These are phyloP conservation scores for Cyberlindnera mycetangii DNA, from an alignment of 805 yeast species.

Conservation along the genomic window DNA sequence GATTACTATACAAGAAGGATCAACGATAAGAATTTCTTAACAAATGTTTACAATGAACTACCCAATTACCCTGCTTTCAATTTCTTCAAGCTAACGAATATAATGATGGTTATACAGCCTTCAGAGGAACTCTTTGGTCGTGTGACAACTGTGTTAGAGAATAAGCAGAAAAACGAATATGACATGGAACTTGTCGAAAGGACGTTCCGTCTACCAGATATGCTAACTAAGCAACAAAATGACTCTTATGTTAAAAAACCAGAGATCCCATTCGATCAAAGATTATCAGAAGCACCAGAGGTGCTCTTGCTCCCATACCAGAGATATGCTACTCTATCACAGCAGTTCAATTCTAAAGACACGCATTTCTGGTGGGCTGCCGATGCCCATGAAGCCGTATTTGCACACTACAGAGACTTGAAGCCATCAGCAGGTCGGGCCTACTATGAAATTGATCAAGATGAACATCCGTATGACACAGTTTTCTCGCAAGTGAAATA, in stretches of 20 bases:
- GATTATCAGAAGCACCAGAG: slow-evolving; percentile 21
- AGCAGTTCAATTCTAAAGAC: slow-evolving; percentile 39
- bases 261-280: slow-evolving; percentile 7
- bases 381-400: slow-evolving; percentile 42
- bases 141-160: slow-evolving; percentile 22
- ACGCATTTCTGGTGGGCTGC: slow-evolving; percentile 40
- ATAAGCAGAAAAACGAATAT: slow-evolving; percentile 37
- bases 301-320: slow-evolving; percentile 47
- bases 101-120: slow-evolving; percentile 62
- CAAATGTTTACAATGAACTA: slow-evolving; percentile 36
- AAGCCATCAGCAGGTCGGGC: slow-evolving; percentile 16
- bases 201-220: slow-evolving; percentile 27
- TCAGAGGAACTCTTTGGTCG: slow-evolving; percentile 25
- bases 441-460: slow-evolving; percentile 16
- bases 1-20: slow-evolving; percentile 3
- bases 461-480: slow-evolving; percentile 19
- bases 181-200: slow-evolving; percentile 53
- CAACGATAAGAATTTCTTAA: slow-evolving; percentile 19
- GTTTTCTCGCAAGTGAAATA: slow-evolving; percentile 36
- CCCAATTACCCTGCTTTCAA: slow-evolving; percentile 34
- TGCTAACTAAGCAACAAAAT: slow-evolving; percentile 16
- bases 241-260: slow-evolving; percentile 2
- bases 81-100: slow-evolving; percentile 35
- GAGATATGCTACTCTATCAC: slow-evolving; percentile 48
- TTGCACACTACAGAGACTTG: slow-evolving; percentile 24